phyloP scores from a whole-genome alignment of 1,284 basidiomycete genomes.

The Mycosarcoma mackinlayi region DNA sequence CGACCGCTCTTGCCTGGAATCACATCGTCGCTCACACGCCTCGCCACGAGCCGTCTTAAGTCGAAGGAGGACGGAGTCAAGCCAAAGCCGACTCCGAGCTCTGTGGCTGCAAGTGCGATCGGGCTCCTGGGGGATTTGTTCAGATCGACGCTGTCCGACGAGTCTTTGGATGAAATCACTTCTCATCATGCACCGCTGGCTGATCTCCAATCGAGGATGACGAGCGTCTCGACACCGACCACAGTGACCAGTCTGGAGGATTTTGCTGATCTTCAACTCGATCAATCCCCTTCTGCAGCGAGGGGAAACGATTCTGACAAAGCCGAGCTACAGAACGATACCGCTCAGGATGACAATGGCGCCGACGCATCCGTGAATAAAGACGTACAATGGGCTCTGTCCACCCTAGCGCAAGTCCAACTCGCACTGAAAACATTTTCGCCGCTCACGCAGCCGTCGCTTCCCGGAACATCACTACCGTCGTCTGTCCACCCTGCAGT shows the following conservation, averaged over 20 bases:
- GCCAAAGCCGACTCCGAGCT: slow-evolving; percentile 15
- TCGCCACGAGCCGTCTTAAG: slow-evolving; percentile 29
- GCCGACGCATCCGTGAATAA: not conserved
- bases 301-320: not conserved
- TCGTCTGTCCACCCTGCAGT: slow-evolving; percentile 7
- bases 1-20: slow-evolving; percentile 37
- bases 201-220: not conserved
- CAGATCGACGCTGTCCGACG: slow-evolving; percentile 19
- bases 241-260: slow-evolving; percentile 20
- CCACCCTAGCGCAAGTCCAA: slow-evolving; percentile 39
- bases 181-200: not conserved
- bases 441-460: slow-evolving; percentile 27
- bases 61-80: slow-evolving; percentile 2
- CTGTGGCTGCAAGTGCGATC: slow-evolving; percentile 21
- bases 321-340: not conserved
- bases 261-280: slow-evolving; percentile 4
- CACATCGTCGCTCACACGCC: slow-evolving; percentile 36
- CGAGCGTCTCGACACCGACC: not conserved
- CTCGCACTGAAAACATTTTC: slow-evolving; percentile 34
- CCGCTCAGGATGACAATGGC: not conserved
- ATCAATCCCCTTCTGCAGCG: not conserved
- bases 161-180: not conserved
- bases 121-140: slow-evolving; percentile 24
- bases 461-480: slow-evolving; percentile 26
- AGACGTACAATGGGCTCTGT: slow-evolving; percentile 30